Conservation (phyloP, 257 asterid species). For the Apocynum venetum region DNA sequence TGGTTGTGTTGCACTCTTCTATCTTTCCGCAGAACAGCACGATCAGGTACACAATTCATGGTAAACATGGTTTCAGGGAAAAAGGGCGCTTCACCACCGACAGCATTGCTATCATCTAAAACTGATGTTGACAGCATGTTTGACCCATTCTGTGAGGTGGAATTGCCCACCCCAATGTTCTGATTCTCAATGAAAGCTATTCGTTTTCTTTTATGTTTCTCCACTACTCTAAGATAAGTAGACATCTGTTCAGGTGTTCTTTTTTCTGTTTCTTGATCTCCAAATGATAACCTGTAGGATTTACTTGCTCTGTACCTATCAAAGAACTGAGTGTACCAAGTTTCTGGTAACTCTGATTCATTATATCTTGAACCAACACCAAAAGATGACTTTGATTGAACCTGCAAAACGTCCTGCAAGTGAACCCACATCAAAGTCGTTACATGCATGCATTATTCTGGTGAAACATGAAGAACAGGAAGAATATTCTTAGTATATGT, state of each 20-base stretch:
- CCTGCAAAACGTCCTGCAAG: slow-evolving; percentile 28
- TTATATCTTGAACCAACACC: slow-evolving; percentile 57
- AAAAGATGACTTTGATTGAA: slow-evolving; percentile 47
- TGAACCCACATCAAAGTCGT: slow-evolving; percentile 1
- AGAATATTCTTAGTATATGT: background rate
- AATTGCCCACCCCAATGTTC: slow-evolving; percentile 24
- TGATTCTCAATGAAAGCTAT: slow-evolving; percentile 49
- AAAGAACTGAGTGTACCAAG: slow-evolving; percentile 82
- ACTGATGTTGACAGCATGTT: slow-evolving; percentile 37
- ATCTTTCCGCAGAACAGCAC: slow-evolving; percentile 46
- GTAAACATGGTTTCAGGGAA: slow-evolving; percentile 88
- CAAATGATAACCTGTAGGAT: slow-evolving; percentile 61
- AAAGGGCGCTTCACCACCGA: slow-evolving; percentile 54
- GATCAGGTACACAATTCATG: slow-evolving; percentile 86
- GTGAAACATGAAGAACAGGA: slow-evolving; percentile 5
- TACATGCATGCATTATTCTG: background rate
- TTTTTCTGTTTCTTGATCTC: slow-evolving; percentile 74
- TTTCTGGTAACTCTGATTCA: slow-evolving; percentile 79
- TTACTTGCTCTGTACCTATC: slow-evolving; percentile 65
- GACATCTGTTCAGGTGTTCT: slow-evolving; percentile 93
- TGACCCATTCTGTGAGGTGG: slow-evolving; percentile 39
- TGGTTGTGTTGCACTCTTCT: slow-evolving; percentile 35
- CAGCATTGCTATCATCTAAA: slow-evolving; percentile 35
- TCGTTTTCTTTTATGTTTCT: slow-evolving; percentile 83
- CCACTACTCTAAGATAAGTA: slow-evolving; percentile 68